Base-by-base conservation (phyloP, 2,329 filamentous ascomycete genomes). In the Pestalotiopsis fici region DNA sequence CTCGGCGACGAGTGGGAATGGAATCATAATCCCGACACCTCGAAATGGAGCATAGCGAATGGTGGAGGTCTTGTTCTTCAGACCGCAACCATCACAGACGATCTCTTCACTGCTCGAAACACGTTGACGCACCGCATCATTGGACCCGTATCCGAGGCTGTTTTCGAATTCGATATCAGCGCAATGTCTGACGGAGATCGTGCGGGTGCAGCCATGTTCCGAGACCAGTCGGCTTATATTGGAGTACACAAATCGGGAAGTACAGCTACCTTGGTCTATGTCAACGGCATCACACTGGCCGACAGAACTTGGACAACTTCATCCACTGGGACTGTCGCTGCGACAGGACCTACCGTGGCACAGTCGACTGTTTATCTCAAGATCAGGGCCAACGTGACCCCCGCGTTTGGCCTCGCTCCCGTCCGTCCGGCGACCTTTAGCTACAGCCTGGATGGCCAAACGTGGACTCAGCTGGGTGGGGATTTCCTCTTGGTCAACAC, bases 11-110 rank as follows among this genome's bases (percentile, higher is more conserved):
- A 81, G 4, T 89, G 84, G 84, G 86, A 89, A 72, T 89, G 86
- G 86, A 89, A 88, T 71, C 87, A 88, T 71, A 88, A 88, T 74
- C 86, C 87, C 0, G 85, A 88, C 67, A 78, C 74, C 0, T 76
- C 74, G 15, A 82, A 81, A 7, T 88, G 74, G 70, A 72, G 71
- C 2, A 21, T 66, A 12, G 35, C 39, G 11, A 76, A 86, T 7
- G 73, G 47, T 21, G 76, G 80, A 37, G 83, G 83, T 3, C 71
- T 88, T 3, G 78, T 76, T 0, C 77, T 88, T 1, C 75, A 74
- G 50, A 83, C 86, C 3, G 83, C 83, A 2, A 85, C 81, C 0
- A 80, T 87, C 0, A 88, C 86, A 0, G 75, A 78, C 6, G 85
- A 88, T 70, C 73, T 88, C 3, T 84, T 79, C 66, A 68, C 68